Evolutionary conservation across 2,329 filamentous ascomycete species (phyloP), one percentile per base, ranked within the genome.

Genomic region (Onygena corvina): DNA sequence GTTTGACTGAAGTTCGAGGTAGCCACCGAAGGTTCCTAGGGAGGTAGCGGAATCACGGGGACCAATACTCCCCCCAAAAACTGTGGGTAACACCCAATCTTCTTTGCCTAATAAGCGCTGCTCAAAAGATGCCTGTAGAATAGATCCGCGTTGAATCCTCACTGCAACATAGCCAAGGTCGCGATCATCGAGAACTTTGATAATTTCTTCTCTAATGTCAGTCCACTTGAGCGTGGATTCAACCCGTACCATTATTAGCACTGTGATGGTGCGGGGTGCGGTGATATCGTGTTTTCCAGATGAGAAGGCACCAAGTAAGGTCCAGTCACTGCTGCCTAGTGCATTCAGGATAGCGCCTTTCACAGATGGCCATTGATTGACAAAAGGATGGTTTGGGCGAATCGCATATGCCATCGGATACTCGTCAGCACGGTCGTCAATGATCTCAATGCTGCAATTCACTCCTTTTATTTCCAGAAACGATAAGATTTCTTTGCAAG

Each of bases 401-500:
- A 44, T 44, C 11, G 40, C 9, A 21, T 12, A 25, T n/a, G 40
- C 27, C 12, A n/a, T 25, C 21, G 21, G 40, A 12, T 14, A 25
- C 12, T 18, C 16, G 18, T 21, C 21, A 4, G 40, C 40, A 2
- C 40, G 40, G 9, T 5, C 2, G 25, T 46, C 44, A 7, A 46
- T 46, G 8, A 46, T 46, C 25, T 46, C 44, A 16, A 46, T 14
- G 16, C 31, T 46, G 3, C 30, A 34, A 3, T 14, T 18, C 23
- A 45, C 12, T 11, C 25, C 23, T 45, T 46, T 20, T 12, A 3
- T 12, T n/a, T 5, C 7, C 4, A 46, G 16, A 3, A 46, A 6
- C 9, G 8, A 11, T 20, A 21, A 25, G 7, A 36, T 49, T 27
- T 49, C 35, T n/a, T 46, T 33, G 23, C 44, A 46, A 2, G 52